Evolutionary conservation across 805 yeast species (phyloP).

Genomic region (Scheffersomyces amazonensis): DNA sequence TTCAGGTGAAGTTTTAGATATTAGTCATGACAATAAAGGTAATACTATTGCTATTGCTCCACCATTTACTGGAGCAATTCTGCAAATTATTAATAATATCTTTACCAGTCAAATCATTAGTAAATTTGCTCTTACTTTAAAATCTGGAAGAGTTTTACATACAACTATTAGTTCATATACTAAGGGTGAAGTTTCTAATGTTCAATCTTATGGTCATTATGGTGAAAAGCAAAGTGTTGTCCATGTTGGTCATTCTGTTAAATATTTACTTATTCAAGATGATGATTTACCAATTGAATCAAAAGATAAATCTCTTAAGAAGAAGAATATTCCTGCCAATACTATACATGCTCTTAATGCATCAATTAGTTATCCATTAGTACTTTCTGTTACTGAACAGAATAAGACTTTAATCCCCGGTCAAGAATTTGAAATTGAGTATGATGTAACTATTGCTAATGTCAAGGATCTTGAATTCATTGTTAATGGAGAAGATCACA

Average conservation of each 20-base stretch:
- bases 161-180: constrained; percentile 26
- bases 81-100: constrained; percentile 37
- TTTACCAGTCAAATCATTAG: constrained; percentile 32
- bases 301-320: background rate
- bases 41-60: constrained; percentile 29
- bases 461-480: constrained; percentile 12
- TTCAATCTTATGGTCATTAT: constrained; percentile 31
- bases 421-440: constrained; percentile 12
- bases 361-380: constrained; percentile 27
- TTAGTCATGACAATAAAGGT: constrained; percentile 22
- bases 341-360: constrained; percentile 14
- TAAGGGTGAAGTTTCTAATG: constrained; percentile 31
- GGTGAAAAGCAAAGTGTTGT: constrained; percentile 40
- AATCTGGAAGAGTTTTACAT: constrained; percentile 32
- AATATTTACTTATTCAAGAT: constrained; percentile 20
- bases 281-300: constrained; percentile 5
- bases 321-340: constrained; percentile 3
- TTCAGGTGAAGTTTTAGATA: constrained; percentile 34
- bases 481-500: constrained; percentile 12
- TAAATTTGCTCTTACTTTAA: constrained; percentile 32
- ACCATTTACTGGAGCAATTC: constrained; percentile 33
- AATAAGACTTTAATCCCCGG: constrained; percentile 3
- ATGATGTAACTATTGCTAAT: constrained; percentile 16
- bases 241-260: constrained; percentile 16
- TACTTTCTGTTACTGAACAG: constrained; percentile 10